Base-by-base conservation (phyloP, 1,284 basidiomycete genomes). In the Hypsizygus ulmarius region DNA sequence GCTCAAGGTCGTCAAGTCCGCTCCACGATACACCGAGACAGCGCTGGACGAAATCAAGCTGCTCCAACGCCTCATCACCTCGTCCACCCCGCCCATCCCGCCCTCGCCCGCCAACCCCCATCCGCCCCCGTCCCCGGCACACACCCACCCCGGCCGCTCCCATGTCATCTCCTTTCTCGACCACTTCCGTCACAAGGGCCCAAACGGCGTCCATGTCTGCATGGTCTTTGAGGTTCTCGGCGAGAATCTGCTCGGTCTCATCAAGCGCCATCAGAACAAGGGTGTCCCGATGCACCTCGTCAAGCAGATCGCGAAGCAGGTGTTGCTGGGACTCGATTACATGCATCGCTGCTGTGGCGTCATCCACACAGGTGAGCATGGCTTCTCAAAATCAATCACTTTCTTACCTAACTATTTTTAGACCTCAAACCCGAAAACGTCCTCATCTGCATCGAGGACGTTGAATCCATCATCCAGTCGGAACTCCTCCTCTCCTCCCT, bases 181-280 rank as follows among this genome's bases (percentile, higher is more conserved):
- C 73, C 93, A 97, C 66, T 99, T 99, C 69, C 83, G 88, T 32
- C 97, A 99, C 71, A 89, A 88, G 52, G 97, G 96, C 0, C 95
- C 95, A 11, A 97, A 99, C 66, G 96, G 96, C 40, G 89, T 84
- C 14, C 96, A 99, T 70, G 91, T 99, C 55, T 99, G 97, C 79
- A 99, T 99, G 96, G 96, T 99, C 12, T 98, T 98, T 64, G 96
- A 99, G 70, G 97, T 99, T 29, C 81, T 99, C 8, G 96, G 97
- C 49, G 97, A 99, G 73, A 98, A 97, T 65, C 74, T 99, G n/a
- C 81, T 99, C 0, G 95, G 95, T 2, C 81, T 99, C 59, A 97
- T 98, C 79, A 97, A 97, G 71, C 84, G 96, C 15, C 93, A 97
- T 71, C 87, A 90, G 70, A 89, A 88, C 68, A 91, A 93, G 59